Evolutionary conservation across 2,329 filamentous ascomycete genomes (phyloP).

Genomic region (Fusarium praegraminearum): DNA sequence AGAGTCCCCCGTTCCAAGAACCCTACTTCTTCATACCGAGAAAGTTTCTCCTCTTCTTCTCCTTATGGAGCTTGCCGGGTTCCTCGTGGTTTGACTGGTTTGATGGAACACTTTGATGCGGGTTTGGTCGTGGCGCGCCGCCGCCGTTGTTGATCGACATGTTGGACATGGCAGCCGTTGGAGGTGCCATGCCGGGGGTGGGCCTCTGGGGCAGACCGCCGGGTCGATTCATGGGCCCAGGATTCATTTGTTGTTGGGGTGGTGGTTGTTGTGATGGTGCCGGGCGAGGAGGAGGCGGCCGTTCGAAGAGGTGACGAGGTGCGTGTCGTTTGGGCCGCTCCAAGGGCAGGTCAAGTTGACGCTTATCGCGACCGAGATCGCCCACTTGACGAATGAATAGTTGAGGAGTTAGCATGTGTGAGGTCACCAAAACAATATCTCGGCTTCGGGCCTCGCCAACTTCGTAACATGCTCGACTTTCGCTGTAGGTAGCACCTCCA

Average conservation of each 20-base stretch:
- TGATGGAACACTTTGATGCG: constrained; percentile 31
- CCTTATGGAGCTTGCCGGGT: constrained; percentile 63
- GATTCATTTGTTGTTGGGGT: constrained; percentile 18
- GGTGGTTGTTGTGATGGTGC: constrained; percentile 47
- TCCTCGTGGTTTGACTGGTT: constrained; percentile 39
- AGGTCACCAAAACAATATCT: constrained; percentile 89
- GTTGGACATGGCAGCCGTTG: constrained; percentile 66
- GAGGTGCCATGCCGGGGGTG: constrained; percentile 50
- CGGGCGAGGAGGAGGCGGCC: constrained; percentile 66
- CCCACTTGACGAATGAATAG: constrained; percentile 86
- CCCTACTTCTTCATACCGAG: constrained; percentile 69
- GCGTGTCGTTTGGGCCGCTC: constrained; percentile 85
- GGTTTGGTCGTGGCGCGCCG: constrained; percentile 37
- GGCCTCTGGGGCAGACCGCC: constrained; percentile 48
- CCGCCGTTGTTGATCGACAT: constrained; percentile 61
- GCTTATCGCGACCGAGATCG: constrained; percentile 80
- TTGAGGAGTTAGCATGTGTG: constrained; percentile 90
- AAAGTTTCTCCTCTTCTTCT: constrained; percentile 72
- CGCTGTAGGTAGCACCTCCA: constrained; percentile 93
- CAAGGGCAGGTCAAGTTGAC: constrained; percentile 81
- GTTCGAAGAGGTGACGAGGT: constrained; percentile 87
- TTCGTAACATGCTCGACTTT: constrained; percentile 90
- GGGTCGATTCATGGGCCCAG: constrained; percentile 38
- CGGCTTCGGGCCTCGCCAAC: constrained; percentile 76
- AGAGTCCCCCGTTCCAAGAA: constrained; percentile 45